Conservation (phyloP, 2,329 filamentous ascomycete genomes). For the Sarocladium oryzae region DNA sequence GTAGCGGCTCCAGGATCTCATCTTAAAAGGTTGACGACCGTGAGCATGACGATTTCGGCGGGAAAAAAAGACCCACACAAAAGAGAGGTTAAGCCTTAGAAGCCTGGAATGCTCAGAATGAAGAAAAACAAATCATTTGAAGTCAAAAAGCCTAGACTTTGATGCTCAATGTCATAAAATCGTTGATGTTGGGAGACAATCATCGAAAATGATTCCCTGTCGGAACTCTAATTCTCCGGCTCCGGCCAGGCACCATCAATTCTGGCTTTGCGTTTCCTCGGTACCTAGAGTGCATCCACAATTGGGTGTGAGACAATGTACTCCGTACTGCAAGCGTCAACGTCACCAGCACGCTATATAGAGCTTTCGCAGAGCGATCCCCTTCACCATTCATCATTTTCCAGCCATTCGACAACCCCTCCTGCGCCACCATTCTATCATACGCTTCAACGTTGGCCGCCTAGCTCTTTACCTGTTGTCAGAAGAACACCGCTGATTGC, state of each 20-base stretch:
- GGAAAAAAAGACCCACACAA: too few relatives aligned
- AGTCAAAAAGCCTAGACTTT: neutral
- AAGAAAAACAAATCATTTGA: too few relatives aligned
- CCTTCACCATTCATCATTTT: too few relatives aligned
- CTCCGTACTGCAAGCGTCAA: conserved; percentile 6
- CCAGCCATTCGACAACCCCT: neutral
- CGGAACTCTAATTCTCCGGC: conserved; percentile 4
- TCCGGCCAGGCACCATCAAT: neutral
- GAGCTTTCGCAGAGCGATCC: too few relatives aligned
- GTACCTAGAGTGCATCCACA: neutral
- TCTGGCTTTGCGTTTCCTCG: neutral
- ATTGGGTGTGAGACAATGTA: conserved; percentile 1
- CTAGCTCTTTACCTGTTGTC: too few relatives aligned
- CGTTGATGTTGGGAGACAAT: neutral
- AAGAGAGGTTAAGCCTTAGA: too few relatives aligned
- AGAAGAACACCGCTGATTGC: too few relatives aligned
- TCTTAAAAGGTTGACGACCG: neutral
- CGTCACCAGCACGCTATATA: neutral
- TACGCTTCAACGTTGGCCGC: too few relatives aligned
- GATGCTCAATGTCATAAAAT: too few relatives aligned
- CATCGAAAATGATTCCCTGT: neutral
- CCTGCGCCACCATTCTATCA: too few relatives aligned
- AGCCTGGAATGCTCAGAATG: too few relatives aligned
- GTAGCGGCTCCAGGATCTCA: neutral
- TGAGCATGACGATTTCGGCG: neutral